Evolutionary conservation across 495 filamentous ascomycete genomes (phyloP), one percentile per base, ranked within the genome.

Genomic region (Elaphomyces granulatus): DNA sequence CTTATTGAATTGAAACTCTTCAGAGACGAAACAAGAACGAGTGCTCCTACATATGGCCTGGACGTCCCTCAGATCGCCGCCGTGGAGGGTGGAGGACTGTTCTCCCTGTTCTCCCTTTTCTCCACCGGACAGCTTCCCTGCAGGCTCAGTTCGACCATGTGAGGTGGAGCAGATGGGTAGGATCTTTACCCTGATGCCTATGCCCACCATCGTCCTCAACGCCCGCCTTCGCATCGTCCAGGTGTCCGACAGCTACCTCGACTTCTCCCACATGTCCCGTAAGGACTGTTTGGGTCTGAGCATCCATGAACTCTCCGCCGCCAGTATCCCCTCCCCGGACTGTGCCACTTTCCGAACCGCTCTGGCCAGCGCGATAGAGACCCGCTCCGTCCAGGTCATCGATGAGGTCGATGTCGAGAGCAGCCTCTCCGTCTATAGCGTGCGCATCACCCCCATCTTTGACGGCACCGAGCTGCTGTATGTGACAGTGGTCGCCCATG

Each of bases 361-460:
- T 20, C 49, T 76, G 36, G 59, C 66, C 12, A 58, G 61, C 8
- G 71, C 71, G 32, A 49, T 68, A 15, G 48, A 63, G 3, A 55
- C 61, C 1, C 51, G 48, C 8, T 43, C 49, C 8, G 42, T 47
- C 10, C 60, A 67, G 44, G 33, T 48, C 3, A 49, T 63, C 19
- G 48, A 60, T 14, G n/a, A 36, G 7, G 42, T 66, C 15, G 52
- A 51, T 26, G 44, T 51, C 41, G 48, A 51, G 38, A 52, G 54
- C 20, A 17, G 41, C 12, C 37, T 38, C 23, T 33, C 52, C 1
- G 50, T 60, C 3, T 68, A 59, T 47, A 46, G 47, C 2, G 56
- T 70, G 2, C 67, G 70, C 14, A 57, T 72, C 7, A 60, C 68
- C 1, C 74, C 72, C 12, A 61, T 76, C 35, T 75, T 67, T 42